phyloP scores from a whole-genome alignment of 352 stramenopile genomes.

The Phytophthora tentaculata region DNA sequence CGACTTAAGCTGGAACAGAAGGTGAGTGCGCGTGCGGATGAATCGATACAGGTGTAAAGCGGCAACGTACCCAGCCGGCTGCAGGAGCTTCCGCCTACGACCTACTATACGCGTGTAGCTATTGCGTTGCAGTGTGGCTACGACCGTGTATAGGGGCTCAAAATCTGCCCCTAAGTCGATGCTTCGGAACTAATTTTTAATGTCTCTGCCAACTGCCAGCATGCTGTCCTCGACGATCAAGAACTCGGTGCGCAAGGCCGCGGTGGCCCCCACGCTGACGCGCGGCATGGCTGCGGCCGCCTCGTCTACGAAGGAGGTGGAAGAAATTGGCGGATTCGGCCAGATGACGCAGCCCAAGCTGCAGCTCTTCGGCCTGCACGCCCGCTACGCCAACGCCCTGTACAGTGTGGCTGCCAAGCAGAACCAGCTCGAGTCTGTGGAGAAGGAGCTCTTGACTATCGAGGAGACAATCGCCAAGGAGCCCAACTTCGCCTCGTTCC shows the following conservation, averaged over 20 bases:
- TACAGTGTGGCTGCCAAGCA: slow-evolving; percentile 95
- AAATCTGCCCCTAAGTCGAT: background rate
- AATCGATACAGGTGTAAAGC: slow-evolving; percentile 2
- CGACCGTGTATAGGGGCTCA: no score
- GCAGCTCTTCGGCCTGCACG: slow-evolving; percentile 96
- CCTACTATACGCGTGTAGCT: background rate
- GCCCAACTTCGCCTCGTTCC: slow-evolving; percentile 92
- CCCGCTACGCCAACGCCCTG: slow-evolving; percentile 97
- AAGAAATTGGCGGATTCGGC: slow-evolving; percentile 77
- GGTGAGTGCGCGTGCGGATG: slow-evolving; percentile 21
- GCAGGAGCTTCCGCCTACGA: background rate
- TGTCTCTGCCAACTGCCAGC: slow-evolving; percentile 9
- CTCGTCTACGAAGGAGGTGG: slow-evolving; percentile 53
- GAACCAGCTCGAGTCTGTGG: slow-evolving; percentile 80
- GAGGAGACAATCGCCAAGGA: slow-evolving; percentile 87
- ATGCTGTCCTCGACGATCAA: slow-evolving; percentile 84
- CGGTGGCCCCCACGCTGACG: slow-evolving; percentile 42
- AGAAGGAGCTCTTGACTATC: slow-evolving; percentile 90
- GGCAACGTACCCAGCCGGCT: background rate
- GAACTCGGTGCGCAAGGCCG: slow-evolving; percentile 59
- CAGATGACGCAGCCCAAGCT: slow-evolving; percentile 90
- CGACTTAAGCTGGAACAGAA: slow-evolving; percentile 39
- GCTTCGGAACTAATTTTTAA: background rate
- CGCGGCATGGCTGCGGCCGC: slow-evolving; percentile 43
- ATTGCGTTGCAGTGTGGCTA: background rate